Percentiles rank a stretch among this genome's conserved stretches.
phyloP scores from a whole-genome alignment of 768 basidiomycete species.

The Filobasidium wieringae region DNA sequence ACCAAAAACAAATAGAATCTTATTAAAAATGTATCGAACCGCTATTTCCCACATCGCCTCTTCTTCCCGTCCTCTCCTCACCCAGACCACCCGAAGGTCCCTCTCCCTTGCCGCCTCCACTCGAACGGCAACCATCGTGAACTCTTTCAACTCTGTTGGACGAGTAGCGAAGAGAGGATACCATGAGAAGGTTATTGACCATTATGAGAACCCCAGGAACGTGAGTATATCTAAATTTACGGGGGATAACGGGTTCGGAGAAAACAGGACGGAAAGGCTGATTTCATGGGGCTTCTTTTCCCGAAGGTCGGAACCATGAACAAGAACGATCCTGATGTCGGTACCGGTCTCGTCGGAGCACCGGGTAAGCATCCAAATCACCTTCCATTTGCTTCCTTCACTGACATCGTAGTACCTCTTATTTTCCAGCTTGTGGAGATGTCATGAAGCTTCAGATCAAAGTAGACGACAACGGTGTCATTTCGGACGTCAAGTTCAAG shows the following conservation, averaged over 20 bases:
- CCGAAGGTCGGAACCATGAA: slow-evolving; percentile 85
- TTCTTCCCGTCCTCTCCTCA: not conserved
- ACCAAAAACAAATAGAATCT: no score
- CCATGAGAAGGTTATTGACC: slow-evolving; percentile 77
- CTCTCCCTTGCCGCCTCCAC: not conserved
- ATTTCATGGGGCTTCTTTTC: not conserved
- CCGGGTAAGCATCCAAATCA: no score
- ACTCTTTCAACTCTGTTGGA: not conserved
- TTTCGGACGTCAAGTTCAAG: slow-evolving; percentile 98
- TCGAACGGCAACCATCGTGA: not conserved
- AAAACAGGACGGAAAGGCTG: not conserved
- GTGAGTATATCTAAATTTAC: slow-evolving; percentile 46
- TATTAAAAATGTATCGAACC: not conserved
- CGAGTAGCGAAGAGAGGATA: slow-evolving; percentile 50
- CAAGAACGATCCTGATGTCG: slow-evolving; percentile 81
- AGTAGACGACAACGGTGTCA: slow-evolving; percentile 74
- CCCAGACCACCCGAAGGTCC: not conserved
- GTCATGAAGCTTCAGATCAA: slow-evolving; percentile 99
- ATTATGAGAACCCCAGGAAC: slow-evolving; percentile 95
- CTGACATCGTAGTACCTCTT: no score
- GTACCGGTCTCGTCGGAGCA: slow-evolving; percentile 93
- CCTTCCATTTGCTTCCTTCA: not conserved
- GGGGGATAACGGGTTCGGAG: not conserved
- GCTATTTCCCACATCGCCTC: not conserved
- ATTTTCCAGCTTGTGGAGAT: slow-evolving; percentile 83